Percentiles rank a stretch among this genome's conserved stretches.
Conservation (phyloP, 2,329 filamentous ascomycete species). For the Pseudocercospora crystallina region DNA sequence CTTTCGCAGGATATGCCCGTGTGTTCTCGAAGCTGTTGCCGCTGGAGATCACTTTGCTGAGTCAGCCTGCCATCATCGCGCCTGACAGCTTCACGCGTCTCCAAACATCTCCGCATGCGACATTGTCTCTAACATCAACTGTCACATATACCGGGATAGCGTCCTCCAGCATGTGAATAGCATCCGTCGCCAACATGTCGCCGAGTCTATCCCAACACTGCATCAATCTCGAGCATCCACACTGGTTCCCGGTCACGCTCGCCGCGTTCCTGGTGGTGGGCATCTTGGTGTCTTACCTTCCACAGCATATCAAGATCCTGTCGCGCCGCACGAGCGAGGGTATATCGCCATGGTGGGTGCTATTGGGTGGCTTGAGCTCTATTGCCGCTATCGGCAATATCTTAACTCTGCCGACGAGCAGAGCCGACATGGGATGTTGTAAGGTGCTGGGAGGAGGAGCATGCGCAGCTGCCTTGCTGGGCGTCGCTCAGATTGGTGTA, state of each 20-base stretch:
- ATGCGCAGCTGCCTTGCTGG: conserved; percentile 80
- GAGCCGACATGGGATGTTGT: conserved; percentile 83
- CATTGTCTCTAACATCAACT: no score
- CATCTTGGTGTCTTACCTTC: conserved; percentile 88
- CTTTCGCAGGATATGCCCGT: no score
- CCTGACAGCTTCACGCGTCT: no score
- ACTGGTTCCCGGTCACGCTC: conserved; percentile 28
- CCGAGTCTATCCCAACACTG: conserved; percentile 24
- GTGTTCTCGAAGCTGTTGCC: no score
- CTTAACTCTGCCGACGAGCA: conserved; percentile 77
- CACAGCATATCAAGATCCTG: conserved; percentile 92
- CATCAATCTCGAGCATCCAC: conserved; percentile 28
- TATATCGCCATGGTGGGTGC: conserved; percentile 91
- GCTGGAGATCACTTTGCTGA: no score
- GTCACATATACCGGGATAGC: no score
- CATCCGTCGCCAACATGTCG: conserved; percentile 9
- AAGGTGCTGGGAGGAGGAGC: conserved; percentile 75
- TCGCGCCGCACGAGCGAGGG: conserved; percentile 82
- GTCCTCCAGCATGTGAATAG: no score
- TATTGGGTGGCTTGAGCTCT: conserved; percentile 89
- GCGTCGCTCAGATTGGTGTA: conserved; percentile 84
- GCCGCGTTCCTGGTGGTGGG: conserved; percentile 71
- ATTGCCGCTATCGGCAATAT: conserved; percentile 88
- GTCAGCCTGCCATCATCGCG: no score
- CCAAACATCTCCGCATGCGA: no score